Evolutionary conservation across 163 green algal species (phyloP).

Genomic region (Volvox carteri): DNA sequence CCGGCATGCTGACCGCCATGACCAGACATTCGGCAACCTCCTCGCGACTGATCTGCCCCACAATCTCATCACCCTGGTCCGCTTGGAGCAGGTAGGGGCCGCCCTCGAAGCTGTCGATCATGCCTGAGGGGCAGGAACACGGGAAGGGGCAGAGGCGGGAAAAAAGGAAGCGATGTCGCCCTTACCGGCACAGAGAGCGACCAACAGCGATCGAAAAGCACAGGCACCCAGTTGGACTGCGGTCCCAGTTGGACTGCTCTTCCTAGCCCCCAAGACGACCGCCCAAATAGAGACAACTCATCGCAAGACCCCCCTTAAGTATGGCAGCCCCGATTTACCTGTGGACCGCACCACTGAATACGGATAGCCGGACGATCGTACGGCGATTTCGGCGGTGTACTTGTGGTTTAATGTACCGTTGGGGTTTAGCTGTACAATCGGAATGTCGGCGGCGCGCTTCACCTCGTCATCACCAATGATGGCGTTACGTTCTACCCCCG

Average conservation of each 20-base stretch:
- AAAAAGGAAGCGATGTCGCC: no score
- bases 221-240: background rate
- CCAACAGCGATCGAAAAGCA: background rate
- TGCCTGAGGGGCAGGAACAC: conserved; percentile 36
- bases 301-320: background rate
- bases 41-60: conserved; percentile 77
- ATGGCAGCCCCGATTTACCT: conserved; percentile 65
- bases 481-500: conserved; percentile 90
- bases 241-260: no score
- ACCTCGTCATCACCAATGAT: conserved; percentile 86
- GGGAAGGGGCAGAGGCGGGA: no score
- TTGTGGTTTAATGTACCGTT: conserved; percentile 90
- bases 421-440: conserved; percentile 80
- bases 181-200: no score
- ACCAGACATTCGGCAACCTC: conserved; percentile 81
- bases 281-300: no score
- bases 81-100: conserved; percentile 79
- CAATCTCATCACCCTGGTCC: conserved; percentile 85
- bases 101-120: conserved; percentile 66
- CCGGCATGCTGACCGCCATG: conserved; percentile 67
- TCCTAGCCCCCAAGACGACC: no score
- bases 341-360: conserved; percentile 88
- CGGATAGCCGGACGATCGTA: conserved; percentile 69
- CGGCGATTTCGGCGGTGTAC: conserved; percentile 84
- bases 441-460: conserved; percentile 81